Evolutionary conservation across 768 basidiomycete species (phyloP).

Genomic region (Neoboletus brunneissimus): DNA sequence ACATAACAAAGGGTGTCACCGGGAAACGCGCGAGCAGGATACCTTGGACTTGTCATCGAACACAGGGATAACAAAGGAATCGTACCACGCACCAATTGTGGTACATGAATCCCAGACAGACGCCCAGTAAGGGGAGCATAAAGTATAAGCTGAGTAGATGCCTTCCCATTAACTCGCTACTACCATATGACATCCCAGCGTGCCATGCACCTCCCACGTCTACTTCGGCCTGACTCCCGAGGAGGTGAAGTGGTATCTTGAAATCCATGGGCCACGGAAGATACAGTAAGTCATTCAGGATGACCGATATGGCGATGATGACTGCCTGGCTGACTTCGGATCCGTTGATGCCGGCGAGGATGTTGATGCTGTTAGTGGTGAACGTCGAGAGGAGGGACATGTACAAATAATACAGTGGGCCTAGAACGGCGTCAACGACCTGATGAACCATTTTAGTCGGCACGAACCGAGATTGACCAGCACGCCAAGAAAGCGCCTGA

Average conservation of each 20-base stretch:
- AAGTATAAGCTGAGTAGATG: constrained; percentile 97
- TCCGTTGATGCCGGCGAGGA: constrained; percentile 96
- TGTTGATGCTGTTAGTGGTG: constrained; percentile 97
- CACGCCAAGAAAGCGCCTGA: constrained; percentile 69
- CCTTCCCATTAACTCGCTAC: constrained; percentile 81
- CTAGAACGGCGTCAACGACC: constrained; percentile 40
- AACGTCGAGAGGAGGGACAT: constrained; percentile 96
- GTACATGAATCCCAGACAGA: constrained; percentile 86
- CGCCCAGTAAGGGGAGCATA: constrained; percentile 91
- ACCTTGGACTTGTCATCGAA: constrained; percentile 44
- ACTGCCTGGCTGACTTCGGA: constrained; percentile 93
- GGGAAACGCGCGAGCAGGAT: constrained; percentile 91
- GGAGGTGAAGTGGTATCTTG: constrained; percentile 65
- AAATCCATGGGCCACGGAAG: constrained; percentile 85
- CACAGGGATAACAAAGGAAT: not conserved
- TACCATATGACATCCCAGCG: constrained; percentile 84
- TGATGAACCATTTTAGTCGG: not conserved
- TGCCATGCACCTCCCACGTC: constrained; percentile 78
- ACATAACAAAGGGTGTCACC: constrained; percentile 98
- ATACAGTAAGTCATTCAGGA: constrained; percentile 89
- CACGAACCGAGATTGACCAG: constrained; percentile 87
- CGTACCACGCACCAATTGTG: constrained; percentile 81
- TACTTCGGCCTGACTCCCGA: constrained; percentile 62
- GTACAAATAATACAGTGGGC: constrained; percentile 93
- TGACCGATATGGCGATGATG: constrained; percentile 87